Evolutionary conservation across 208 protist species (phyloP).

Genomic region (Trypanosoma platydactyli): DNA sequence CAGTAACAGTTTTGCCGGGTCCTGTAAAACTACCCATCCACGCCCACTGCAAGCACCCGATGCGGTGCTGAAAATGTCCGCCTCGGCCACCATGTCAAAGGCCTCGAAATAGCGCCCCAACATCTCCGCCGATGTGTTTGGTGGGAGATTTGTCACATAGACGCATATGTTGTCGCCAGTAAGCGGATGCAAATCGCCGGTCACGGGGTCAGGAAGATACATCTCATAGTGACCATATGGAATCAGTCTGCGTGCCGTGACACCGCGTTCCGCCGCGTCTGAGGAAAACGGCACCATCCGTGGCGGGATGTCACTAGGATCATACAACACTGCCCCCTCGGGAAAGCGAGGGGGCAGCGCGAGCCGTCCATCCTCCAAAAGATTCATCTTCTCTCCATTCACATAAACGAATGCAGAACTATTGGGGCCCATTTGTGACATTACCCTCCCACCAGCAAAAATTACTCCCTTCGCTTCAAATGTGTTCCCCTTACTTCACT

Average conservation of each 20-base stretch:
- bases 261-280: conserved; percentile 45
- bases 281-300: conserved; percentile 56
- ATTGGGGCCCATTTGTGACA: conserved; percentile 1
- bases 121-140: conserved; percentile 68
- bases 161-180: conserved; percentile 43
- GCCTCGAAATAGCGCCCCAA: conserved; percentile 75
- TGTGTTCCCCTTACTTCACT: background rate
- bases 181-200: conserved; percentile 25
- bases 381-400: conserved; percentile 54
- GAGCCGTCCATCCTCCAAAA: conserved; percentile 77
- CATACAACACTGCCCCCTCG: conserved; percentile 63
- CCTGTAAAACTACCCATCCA: conserved; percentile 74
- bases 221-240: conserved; percentile 71
- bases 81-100: conserved; percentile 72
- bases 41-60: conserved; percentile 55
- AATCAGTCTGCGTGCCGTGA: conserved; percentile 64
- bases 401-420: conserved; percentile 57
- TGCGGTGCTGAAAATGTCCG: conserved; percentile 50
- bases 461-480: background rate
- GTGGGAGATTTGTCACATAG: conserved; percentile 72
- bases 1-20: conserved; percentile 47
- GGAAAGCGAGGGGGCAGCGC: conserved; percentile 61
- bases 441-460: background rate
- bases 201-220: conserved; percentile 47
- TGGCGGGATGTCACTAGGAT: conserved; percentile 54